These are phyloP conservation scores for Thermoascus crustaceus DNA, from an alignment of 2,329 filamentous ascomycete species.

Conservation along the genomic window DNA sequence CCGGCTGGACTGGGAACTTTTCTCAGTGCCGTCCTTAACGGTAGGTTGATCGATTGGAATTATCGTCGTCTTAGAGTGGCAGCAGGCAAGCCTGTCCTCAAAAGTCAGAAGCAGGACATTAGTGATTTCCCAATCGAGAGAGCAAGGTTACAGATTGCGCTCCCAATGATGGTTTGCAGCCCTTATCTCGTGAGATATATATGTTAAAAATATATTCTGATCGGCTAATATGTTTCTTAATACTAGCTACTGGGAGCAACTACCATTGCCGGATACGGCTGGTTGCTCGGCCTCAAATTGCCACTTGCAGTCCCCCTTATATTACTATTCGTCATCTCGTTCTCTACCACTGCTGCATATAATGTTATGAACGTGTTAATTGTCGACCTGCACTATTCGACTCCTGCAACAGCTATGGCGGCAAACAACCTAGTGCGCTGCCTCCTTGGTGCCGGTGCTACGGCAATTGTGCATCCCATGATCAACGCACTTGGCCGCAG, in stretches of 20 bases:
- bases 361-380: conserved; percentile 40
- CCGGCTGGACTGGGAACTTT: conserved; percentile 20
- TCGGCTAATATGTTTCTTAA: neutral
- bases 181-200: neutral
- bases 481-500: conserved; percentile 6
- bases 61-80: conserved; percentile 50
- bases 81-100: conserved; percentile 52
- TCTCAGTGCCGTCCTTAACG: conserved; percentile 17
- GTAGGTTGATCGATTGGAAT: conserved; percentile 54
- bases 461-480: conserved; percentile 17
- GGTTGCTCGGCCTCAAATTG: conserved; percentile 6
- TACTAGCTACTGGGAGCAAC: neutral
- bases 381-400: conserved; percentile 32
- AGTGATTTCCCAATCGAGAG: conserved; percentile 41
- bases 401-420: conserved; percentile 24
- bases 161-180: conserved; percentile 14
- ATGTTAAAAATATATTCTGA: neutral
- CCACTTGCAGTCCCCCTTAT: conserved; percentile 20
- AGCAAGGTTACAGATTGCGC: conserved; percentile 24
- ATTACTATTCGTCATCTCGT: conserved; percentile 27
- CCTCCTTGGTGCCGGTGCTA: conserved; percentile 22
- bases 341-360: conserved; percentile 31
- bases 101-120: conserved; percentile 50
- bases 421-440: conserved; percentile 28
- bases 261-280: neutral